Conservation (phyloP, 129 eudicot genomes). For the Artemisia argyi region DNA sequence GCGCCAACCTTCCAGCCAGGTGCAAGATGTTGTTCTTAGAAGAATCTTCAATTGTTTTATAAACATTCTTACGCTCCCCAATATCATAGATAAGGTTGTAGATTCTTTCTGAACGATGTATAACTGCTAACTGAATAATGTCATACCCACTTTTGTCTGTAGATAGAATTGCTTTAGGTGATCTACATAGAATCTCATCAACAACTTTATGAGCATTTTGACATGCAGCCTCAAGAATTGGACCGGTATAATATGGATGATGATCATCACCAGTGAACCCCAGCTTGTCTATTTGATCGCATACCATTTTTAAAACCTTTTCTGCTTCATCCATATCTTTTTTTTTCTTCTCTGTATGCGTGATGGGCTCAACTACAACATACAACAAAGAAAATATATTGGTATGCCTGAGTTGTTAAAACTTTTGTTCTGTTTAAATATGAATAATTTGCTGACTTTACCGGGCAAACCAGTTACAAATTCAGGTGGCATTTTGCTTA, state of each 20-base stretch:
- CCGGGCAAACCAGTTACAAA: too few species aligned
- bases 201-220: slow-evolving; percentile 25
- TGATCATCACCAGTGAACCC: background rate
- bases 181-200: background rate
- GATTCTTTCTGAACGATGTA: slow-evolving; percentile 21
- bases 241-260: slow-evolving; percentile 1
- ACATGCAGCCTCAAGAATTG: slow-evolving; percentile 31
- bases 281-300: slow-evolving; percentile 2
- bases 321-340: background rate
- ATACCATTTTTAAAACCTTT: slow-evolving; percentile 4
- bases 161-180: slow-evolving; percentile 1
- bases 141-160: slow-evolving; percentile 5
- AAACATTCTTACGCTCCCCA: background rate
- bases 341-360: background rate
- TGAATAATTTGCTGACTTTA: too few species aligned
- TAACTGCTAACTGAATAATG: slow-evolving; percentile 24
- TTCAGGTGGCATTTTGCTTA: too few species aligned
- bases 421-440: too few species aligned
- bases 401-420: too few species aligned
- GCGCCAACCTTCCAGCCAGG: slow-evolving; percentile 28
- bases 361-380: background rate
- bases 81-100: slow-evolving; percentile 18
- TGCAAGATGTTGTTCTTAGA: slow-evolving; percentile 26
- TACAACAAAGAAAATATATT: background rate
- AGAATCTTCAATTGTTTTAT: slow-evolving; percentile 6